Base-by-base conservation (phyloP, 441 rosid genomes). In the Isatis lusitanica region DNA sequence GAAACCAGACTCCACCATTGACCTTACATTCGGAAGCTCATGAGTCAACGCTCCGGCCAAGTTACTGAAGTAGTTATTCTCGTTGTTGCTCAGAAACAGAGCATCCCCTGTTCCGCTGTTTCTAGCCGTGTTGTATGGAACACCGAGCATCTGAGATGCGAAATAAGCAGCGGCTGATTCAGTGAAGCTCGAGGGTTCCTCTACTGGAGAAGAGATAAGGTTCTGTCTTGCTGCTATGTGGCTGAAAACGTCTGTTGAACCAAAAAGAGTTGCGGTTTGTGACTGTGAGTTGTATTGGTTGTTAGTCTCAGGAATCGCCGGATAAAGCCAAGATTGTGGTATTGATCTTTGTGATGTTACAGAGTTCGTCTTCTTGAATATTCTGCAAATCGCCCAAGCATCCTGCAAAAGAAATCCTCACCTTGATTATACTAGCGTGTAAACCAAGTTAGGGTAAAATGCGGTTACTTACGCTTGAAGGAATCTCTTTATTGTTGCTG, bases 371-470 rank as follows among this genome's bases (percentile, higher is more conserved):
- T 92, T 94, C 88, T 88, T 94, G 86, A 94, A 92, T 82, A 94
- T 94, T 87, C 96, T 88, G 26, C 99, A 92, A 39, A 94, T 92
- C 52, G 99, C 99, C 99, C 99, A 92, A 2, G 96, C 88, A 62
- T 92, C 99, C 98, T 94, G 86, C 56, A 15, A 17, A 31, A n/a
- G 9, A 51, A 5, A 13, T 13, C 4, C 6, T 5, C 1, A 15
- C 6, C 16, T 42, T 13, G 7, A 13, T 42, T 42, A 12, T n/a
- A n/a, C n/a, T n/a, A n/a, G 42, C 51, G 73, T 24, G 58, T 61
- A 11, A 35, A 6, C 6, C 33, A 75, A 53, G 74, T 43, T 64
- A 61, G 55, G 66, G 24, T 1, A 66, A 66, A n/a, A 26, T 9
- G 3, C 1, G 7, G 6, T 57, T 4, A 71, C 71, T 69, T 90